Percentiles rank a stretch among this genome's conserved stretches.
Conservation (phyloP, 1,139 yeast genomes). For the Magnusiomyces paraingens region DNA sequence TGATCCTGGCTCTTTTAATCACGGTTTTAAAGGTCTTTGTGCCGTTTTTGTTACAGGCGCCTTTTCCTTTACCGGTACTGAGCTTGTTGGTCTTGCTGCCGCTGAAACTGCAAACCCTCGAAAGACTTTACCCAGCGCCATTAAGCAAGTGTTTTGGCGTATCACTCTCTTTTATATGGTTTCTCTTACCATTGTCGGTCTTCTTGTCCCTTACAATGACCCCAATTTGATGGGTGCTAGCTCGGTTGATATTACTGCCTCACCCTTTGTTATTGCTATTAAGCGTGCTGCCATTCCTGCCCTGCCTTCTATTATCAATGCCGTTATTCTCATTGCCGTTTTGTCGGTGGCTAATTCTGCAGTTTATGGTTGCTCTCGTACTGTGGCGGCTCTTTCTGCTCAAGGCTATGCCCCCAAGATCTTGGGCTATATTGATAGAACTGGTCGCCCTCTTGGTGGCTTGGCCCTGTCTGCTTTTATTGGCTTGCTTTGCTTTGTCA, state of each 20-base stretch:
- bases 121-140: constrained; percentile 58
- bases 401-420: constrained; percentile 74
- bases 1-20: constrained; percentile 54
- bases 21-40: constrained; percentile 74
- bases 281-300: constrained; percentile 51
- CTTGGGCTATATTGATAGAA: constrained; percentile 65
- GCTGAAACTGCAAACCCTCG: constrained; percentile 78
- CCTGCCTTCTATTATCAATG: constrained; percentile 65
- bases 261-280: constrained; percentile 71
- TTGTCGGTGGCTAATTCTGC: constrained; percentile 71
- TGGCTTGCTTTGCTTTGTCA: constrained; percentile 64
- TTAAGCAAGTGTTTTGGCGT: constrained; percentile 70
- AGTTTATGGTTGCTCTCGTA: constrained; percentile 72
- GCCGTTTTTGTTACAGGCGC: constrained; percentile 83
- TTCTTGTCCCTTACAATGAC: constrained; percentile 57
- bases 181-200: constrained; percentile 52
- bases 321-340: constrained; percentile 63
- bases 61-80: constrained; percentile 80
- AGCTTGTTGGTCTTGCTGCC: constrained; percentile 76
- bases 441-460: constrained; percentile 69
- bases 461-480: constrained; percentile 48
- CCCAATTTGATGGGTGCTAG: constrained; percentile 38
- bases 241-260: constrained; percentile 49
- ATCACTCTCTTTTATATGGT: constrained; percentile 57
- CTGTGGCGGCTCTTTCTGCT: constrained; percentile 73